Evolutionary conservation across 1,284 basidiomycete genomes (phyloP), one percentile per base, ranked within the genome.

Genomic region (Mycena citricolor): DNA sequence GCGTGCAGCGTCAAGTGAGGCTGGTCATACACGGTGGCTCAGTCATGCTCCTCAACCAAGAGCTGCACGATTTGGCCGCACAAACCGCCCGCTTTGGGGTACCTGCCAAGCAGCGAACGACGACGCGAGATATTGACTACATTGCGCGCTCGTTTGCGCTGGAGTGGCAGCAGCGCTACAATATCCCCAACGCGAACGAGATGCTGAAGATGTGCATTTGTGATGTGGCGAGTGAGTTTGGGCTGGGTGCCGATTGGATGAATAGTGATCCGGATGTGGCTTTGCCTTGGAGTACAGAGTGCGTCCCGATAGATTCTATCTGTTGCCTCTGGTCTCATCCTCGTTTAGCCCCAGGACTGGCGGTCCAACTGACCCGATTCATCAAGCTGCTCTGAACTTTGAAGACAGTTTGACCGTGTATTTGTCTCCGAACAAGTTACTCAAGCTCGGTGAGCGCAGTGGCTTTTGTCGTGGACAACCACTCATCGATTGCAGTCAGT

Each of bases 181-280:
- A 77, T 6, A 58, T 77, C 2, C 43, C 48, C 8, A 76, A 82
- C 42, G 78, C 81, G 3, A 70, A 66, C 13, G 67, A 70, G 2
- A 68, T 74, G 20, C 63, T 86, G 22, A 68, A 70, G 52, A 60
- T 58, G n/a, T 83, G 81, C 57, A 81, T 83, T 42, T 54, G 63
- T 14, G 65, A 64, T 22, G 83, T 80, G 2, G 81, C 83, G 0
- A 54, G 54, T 6, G 57, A 58, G 5, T 82, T 76, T 52, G 60
- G 61, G 2, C 59, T 85, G 5, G 82, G 83, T 0, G 65, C 68
- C 26, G 83, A 85, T 58, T 86, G 83, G 83, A 83, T 85, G 81
- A 85, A 85, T 47, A 72, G 76, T 3, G 77, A 81, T 54, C 77
- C 83, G 0, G 83, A 86, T 55, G 69, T 81, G 8, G 79, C 81